These are phyloP conservation scores for Kwoniella dejecticola DNA, from an alignment of 768 basidiomycete genomes.

Conservation along the genomic window DNA sequence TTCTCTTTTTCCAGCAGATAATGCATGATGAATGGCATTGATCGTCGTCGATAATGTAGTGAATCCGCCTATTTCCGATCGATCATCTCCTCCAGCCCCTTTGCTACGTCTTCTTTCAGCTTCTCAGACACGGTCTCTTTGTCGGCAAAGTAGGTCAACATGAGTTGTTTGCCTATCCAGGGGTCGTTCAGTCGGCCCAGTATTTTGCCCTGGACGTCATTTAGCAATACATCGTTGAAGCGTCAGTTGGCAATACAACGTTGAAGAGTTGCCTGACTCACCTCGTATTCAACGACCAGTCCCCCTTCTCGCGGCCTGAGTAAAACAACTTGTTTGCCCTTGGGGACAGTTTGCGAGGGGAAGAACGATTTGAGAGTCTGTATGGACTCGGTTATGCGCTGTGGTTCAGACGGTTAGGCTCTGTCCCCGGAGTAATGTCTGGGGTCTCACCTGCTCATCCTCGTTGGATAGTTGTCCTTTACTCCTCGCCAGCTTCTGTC, in stretches of 20 bases:
- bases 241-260: background rate
- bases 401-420: background rate
- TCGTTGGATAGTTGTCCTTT: slow-evolving; percentile 36
- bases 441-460: slow-evolving; percentile 53
- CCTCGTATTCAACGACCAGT: slow-evolving; percentile 53
- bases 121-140: slow-evolving; percentile 50
- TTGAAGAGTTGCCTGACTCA: slow-evolving; percentile 21
- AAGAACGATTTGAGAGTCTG: slow-evolving; percentile 55
- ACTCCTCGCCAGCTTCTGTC: slow-evolving; percentile 54
- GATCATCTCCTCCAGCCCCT: slow-evolving; percentile 30
- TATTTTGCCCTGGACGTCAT: slow-evolving; percentile 29
- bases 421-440: too few species aligned
- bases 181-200: slow-evolving; percentile 52
- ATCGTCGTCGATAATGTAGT: background rate
- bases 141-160: slow-evolving; percentile 56
- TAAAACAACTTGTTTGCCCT: slow-evolving; percentile 54
- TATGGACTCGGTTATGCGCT: slow-evolving; percentile 49
- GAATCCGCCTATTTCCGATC: background rate
- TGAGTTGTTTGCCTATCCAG: slow-evolving; percentile 52
- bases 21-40: too few species aligned
- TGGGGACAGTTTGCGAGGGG: slow-evolving; percentile 48
- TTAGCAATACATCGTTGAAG: background rate
- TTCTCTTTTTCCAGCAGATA: too few species aligned
- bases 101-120: slow-evolving; percentile 51
- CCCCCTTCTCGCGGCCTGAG: slow-evolving; percentile 41